Evolutionary conservation across 2,329 filamentous ascomycete species (phyloP), one percentile per base, ranked within the genome.

Genomic region (Aspergillus glaucus): DNA sequence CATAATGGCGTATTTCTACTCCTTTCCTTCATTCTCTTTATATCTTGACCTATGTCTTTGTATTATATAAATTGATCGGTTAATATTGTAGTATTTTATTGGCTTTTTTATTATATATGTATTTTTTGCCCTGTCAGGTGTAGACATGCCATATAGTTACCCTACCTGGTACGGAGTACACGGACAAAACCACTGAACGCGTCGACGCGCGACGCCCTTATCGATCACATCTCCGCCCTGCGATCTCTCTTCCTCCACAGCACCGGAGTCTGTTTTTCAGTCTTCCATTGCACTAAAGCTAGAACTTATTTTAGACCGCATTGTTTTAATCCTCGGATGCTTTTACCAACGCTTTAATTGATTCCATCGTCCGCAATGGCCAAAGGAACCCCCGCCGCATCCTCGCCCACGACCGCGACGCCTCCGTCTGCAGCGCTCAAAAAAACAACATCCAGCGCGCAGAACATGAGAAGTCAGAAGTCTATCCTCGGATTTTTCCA

Each of bases 401-500:
- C 67, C 40, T 68, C 68, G 14, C 62, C 64, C 43, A 47, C 60
- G 22, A 48, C 65, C 15, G 68, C 66, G 41, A 70, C 69, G 37
- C 62, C 69, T 30, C 59, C 63, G 9, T 63, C 67, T 14, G 61
- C 59, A 14, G 55, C 62, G 17, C 56, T 73, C 49, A 73, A 72
- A 56, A 65, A 66, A 50, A 60, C 70, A 6, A 67, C 67, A 6
- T 67, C 71, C 15, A 70, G 64, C 48, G 66, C 67, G 9, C 67
- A 71, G 55, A 71, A 70, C 41, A 71, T 69, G 66, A 83, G 82
- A 62, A 83, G 80, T 60, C 84, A 88, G 63, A 78, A 76, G 65
- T 87, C 85, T 46, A 89, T 93, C 51, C 74, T 89, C 32, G 86
- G 86, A 40, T 93, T 93, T 77, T 92, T 92, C 62, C 78, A 85